Conservation (phyloP, 495 filamentous ascomycete species). For the Penicillium pancosmium region DNA sequence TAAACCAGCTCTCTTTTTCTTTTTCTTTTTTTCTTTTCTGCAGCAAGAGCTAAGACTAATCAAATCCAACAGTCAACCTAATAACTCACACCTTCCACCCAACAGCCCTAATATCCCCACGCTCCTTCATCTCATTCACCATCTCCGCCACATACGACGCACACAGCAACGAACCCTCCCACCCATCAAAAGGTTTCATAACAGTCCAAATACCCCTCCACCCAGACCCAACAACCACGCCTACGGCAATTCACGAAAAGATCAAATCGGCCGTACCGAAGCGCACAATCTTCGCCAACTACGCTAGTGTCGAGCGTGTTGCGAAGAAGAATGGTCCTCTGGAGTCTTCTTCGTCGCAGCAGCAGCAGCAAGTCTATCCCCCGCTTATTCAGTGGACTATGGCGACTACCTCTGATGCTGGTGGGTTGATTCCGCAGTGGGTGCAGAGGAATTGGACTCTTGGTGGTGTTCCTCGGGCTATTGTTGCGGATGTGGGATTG, state of each 20-base stretch:
- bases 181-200: constrained; percentile 44
- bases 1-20: too few species aligned
- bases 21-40: too few species aligned
- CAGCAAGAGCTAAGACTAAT: not conserved
- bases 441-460: constrained; percentile 60
- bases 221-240: constrained; percentile 35
- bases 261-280: constrained; percentile 35
- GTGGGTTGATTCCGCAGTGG: constrained; percentile 66
- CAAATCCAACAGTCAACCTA: constrained; percentile 40
- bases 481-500: constrained; percentile 72
- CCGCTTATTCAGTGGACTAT: constrained; percentile 65
- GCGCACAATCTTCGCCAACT: constrained; percentile 53
- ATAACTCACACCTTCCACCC: constrained; percentile 46
- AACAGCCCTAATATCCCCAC: constrained; percentile 36
- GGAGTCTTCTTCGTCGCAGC: not conserved
- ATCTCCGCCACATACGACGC: constrained; percentile 33
- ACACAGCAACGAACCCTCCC: constrained; percentile 6
- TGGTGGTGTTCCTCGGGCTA: constrained; percentile 61
- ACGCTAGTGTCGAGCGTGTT: constrained; percentile 65
- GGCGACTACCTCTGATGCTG: constrained; percentile 70
- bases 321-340: constrained; percentile 28
- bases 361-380: not conserved
- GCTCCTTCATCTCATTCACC: constrained; percentile 40
- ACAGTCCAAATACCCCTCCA: constrained; percentile 58
- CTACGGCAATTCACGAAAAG: constrained; percentile 32